Base-by-base conservation (phyloP, 768 basidiomycete species). In the Mycena crocata region DNA sequence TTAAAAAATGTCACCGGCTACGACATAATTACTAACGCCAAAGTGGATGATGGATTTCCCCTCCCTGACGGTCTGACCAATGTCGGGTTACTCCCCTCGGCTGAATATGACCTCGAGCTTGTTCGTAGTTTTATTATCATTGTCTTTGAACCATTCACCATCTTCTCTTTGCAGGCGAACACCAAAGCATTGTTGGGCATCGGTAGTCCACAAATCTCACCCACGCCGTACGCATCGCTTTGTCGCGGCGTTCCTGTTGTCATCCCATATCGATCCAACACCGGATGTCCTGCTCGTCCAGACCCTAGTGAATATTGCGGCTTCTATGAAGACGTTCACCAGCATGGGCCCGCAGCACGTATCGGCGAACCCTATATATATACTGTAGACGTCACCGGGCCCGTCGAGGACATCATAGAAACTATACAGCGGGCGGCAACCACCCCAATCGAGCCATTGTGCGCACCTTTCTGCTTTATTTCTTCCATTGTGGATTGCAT, bases 181-280 rank as follows among this genome's bases (percentile, higher is more conserved):
- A 50, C 67, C 2, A 68, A 68, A 56, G 56, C 57, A 8, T 35
- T 68, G 10, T n/a, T 68, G 5, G 67, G 67, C 28, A 68, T 68
- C 39, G 67, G 67, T 6, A 34, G 32, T n/a, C 67, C 67, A 8
- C 57, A 26, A 23, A 59, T 68, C 17, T 68, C 67, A 24, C 67
- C 67, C 3, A 68, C 56, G 23, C 67, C 67, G 10, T 68, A 64
- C 40, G 67, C 67, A 3, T 48, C 56, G 14, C 34, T 68, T 5
- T 68, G 60, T 30, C 56, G 55, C 44, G 62, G 66, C 26, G 67
- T 68, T 21, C 67, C 67, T 39, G 62, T 68, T 14, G 30, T 68
- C 30, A 17, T 68, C 10, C 62, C 62, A 0, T 68, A 68, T 45
- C 44, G 54, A 15, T 56, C 62, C 31, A 45, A 56, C 46, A 48